Evolutionary conservation across 331 rosid species (phyloP), one percentile per base, ranked within the genome.

Genomic region (Rhamnella rubrinervis): DNA sequence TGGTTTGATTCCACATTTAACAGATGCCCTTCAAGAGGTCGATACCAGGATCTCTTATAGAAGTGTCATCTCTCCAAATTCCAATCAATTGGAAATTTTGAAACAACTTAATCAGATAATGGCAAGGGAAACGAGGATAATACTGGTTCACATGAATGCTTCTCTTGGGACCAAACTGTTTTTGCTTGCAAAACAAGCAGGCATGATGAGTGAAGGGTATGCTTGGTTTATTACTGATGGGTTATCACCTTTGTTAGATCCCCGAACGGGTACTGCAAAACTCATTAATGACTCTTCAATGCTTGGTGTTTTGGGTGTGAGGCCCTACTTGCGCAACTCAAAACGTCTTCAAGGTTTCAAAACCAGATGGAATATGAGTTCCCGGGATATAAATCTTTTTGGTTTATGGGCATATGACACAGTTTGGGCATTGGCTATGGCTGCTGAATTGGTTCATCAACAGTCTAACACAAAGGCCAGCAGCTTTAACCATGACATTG

Each of bases 281-380:
- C 2, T 21, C 12, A 2, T 53, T 7, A n/a, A 7, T 49, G 18
- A 49, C 55, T 49, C 18, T 6, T 21, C 20, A 6, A 83, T 88
- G 85, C 79, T 83, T 71, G 91, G 90, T 6, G 84, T 85, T 17
- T 21, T 88, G 38, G 88, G 87, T n/a, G 77, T 87, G 11, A 83
- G 75, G 62, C 65, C 87, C 8, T 65, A 78, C 28, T 19, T 83
- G 17, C 88, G 83, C 17, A 31, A 28, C 53, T 78, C 85, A 6
- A 61, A 75, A 25, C 15, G 39, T 64, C 67, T 71, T 18, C 68
- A 77, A 35, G 66, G 65, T 23, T 88, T 85, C 57, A 49, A 40
- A 13, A 50, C 6, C 49, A 38, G 77, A 56, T 80, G 80, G 85
- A 11, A 65, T 1, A 70, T 6, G n/a, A 74, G 76, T 10, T 28